phyloP scores from a whole-genome alignment of 306 rosid species.

The Cucurbita ficifolia region DNA sequence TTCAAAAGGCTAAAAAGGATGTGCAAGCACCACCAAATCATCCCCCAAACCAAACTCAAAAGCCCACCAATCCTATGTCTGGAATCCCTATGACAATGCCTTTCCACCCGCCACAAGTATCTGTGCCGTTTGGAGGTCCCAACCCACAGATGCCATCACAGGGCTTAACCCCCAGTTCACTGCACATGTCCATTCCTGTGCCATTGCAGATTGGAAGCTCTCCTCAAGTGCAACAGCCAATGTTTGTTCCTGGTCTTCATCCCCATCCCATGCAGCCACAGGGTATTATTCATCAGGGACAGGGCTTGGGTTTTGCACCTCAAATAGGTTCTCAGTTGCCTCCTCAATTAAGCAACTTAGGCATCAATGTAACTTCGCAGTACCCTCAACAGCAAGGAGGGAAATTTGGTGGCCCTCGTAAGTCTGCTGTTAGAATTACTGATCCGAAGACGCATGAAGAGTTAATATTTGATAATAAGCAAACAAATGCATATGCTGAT shows the following conservation, averaged over 20 bases:
- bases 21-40: slow-evolving; percentile 27
- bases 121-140: slow-evolving; percentile 67
- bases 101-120: slow-evolving; percentile 50
- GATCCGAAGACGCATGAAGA: slow-evolving; percentile 94
- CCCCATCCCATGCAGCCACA: slow-evolving; percentile 67
- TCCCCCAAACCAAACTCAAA: slow-evolving; percentile 46
- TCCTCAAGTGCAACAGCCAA: slow-evolving; percentile 56
- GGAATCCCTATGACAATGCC: slow-evolving; percentile 55
- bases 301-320: slow-evolving; percentile 38
- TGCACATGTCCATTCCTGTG: slow-evolving; percentile 47
- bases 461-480: slow-evolving; percentile 58
- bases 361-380: slow-evolving; percentile 37
- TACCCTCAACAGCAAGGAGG: slow-evolving; percentile 74
- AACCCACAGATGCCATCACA: slow-evolving; percentile 73
- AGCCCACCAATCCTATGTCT: slow-evolving; percentile 38
- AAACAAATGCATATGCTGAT: slow-evolving; percentile 45
- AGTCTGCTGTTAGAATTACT: slow-evolving; percentile 69
- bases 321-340: slow-evolving; percentile 61
- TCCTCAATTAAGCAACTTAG: slow-evolving; percentile 56
- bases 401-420: slow-evolving; percentile 54
- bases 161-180: slow-evolving; percentile 48
- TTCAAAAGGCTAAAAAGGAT: slow-evolving; percentile 41
- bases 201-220: slow-evolving; percentile 51
- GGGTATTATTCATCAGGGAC: slow-evolving; percentile 60
- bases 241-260: slow-evolving; percentile 62